Evolutionary conservation across 495 filamentous ascomycete genomes (phyloP), one percentile per base, ranked within the genome.

Genomic region (Penicillium nucicola): DNA sequence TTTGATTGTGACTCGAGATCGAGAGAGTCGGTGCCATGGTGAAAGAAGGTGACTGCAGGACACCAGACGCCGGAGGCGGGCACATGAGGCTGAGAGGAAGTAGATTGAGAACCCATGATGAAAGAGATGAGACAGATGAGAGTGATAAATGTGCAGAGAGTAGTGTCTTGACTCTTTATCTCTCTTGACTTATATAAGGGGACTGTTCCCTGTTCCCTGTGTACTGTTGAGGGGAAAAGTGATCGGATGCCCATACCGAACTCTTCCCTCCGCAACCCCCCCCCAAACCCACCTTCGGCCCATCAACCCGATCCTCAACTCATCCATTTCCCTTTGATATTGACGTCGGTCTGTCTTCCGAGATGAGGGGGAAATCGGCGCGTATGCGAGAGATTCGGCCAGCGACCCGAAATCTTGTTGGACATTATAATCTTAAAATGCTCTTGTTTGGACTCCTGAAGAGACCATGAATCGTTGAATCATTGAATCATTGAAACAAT

Each of bases 21-120:
- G 41, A 85, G 55, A 0, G 57, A 68, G 58, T 84, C 79, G 7
- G 74, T 77, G 15, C 56, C 44, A 10, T 70, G 77, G 66, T 84
- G 53, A 65, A 84, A 84, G 61, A 82, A 75, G 45, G 70, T 73
- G 20, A 73, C 57, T 11, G 70, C 65, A 3, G 70, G 68, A 23
- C 61, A 66, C 70, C 68, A 73, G 41, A 71, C 68, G 4, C 70
- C 70, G 1, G 50, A 20, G 2, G 41, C 15, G 12, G 55, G 55
- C 15, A 57, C 38, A 31, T 57, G 62, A 17, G 62, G 62, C 18
- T 62, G 61, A 30, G 40, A 58, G 47, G 52, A 33, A 12, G 44
- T 12, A 13, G 50, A 9, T 14, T 46, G 49, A 46, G 48, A 42
- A 42, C 44, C 45, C 57, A 60, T 60, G 6, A 11, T 40, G 2